Conservation (phyloP, 345 rosid species). For the Populus simonii region DNA sequence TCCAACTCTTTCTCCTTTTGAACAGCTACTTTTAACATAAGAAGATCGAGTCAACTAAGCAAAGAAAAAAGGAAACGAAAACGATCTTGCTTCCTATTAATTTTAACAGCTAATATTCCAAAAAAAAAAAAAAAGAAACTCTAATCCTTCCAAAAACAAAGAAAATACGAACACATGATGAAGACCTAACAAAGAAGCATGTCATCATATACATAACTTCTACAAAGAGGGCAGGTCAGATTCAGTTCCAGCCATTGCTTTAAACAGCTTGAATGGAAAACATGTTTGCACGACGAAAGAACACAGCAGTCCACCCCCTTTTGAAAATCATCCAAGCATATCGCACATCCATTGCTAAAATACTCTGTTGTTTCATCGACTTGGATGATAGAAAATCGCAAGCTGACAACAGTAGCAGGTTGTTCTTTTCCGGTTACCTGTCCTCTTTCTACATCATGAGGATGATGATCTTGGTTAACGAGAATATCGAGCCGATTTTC, state of each 20-base stretch:
- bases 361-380: neutral
- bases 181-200: neutral
- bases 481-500: neutral
- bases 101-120: too few species aligned
- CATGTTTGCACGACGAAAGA: conserved; percentile 7
- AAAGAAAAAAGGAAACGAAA: too few species aligned
- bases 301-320: neutral
- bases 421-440: neutral
- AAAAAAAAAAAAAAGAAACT: too few species aligned
- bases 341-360: conserved; percentile 20
- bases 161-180: too few species aligned
- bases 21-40: too few species aligned
- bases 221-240: conserved; percentile 9
- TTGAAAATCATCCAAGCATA: conserved; percentile 13
- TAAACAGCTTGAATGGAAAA: conserved; percentile 3
- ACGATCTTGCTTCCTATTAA: neutral
- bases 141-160: neutral
- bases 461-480: neutral
- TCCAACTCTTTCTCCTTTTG: too few species aligned
- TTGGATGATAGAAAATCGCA: neutral
- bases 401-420: neutral
- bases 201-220: neutral
- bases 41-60: too few species aligned
- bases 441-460: neutral
- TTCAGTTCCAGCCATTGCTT: conserved; percentile 8